Conservation (phyloP, 1,139 yeast genomes). For the Yamadazyma sp. region DNA sequence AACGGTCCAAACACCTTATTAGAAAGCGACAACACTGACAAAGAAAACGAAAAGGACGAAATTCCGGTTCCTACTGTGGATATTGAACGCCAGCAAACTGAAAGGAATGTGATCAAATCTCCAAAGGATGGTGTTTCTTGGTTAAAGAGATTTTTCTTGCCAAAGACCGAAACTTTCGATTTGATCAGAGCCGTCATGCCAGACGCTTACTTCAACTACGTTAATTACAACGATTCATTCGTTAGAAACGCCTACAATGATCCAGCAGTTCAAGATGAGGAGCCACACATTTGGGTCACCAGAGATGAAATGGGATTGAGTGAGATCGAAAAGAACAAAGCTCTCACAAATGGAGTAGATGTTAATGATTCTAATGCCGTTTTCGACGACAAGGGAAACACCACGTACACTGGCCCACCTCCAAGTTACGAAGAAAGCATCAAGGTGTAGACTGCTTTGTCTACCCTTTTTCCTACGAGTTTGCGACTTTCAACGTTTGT, state of each 20-base stretch:
- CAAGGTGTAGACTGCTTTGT: conserved; percentile 18
- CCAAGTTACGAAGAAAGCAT: conserved; percentile 54
- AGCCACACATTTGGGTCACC: conserved; percentile 71
- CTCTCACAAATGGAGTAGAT: conserved; percentile 55
- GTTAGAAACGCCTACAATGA: conserved; percentile 59
- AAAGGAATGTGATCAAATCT: neutral
- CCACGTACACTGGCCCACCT: conserved; percentile 60
- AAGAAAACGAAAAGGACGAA: conserved; percentile 15
- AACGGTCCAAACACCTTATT: conserved; percentile 4
- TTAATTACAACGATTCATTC: conserved; percentile 44
- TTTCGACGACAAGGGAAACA: conserved; percentile 55
- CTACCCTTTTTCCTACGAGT: too few species aligned
- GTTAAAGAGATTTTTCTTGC: conserved; percentile 40
- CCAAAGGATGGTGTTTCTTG: conserved; percentile 27
- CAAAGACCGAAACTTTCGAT: conserved; percentile 43
- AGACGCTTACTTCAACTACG: conserved; percentile 38
- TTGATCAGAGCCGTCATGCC: conserved; percentile 41
- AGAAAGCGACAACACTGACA: conserved; percentile 10
- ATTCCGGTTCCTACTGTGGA: conserved; percentile 6
- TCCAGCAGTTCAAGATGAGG: conserved; percentile 60
- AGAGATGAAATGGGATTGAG: conserved; percentile 71
- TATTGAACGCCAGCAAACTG: neutral
- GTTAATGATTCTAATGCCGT: conserved; percentile 59
- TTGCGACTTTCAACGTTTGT: neutral
- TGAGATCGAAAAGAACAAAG: conserved; percentile 55